phyloP scores from a whole-genome alignment of 352 stramenopile genomes.

The Globisporangium cylindrosporum region DNA sequence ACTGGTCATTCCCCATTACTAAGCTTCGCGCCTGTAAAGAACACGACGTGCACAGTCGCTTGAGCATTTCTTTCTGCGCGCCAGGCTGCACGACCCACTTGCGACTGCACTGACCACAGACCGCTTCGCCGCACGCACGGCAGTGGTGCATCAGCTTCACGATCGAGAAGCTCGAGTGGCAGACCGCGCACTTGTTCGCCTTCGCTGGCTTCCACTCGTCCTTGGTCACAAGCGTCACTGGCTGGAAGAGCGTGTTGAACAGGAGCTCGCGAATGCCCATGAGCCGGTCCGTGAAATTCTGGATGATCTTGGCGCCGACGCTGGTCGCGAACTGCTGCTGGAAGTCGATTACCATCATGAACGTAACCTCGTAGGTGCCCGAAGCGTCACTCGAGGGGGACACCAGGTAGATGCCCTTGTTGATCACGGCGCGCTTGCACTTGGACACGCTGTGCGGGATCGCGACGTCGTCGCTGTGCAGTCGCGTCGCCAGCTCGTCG shows the following conservation, averaged over 20 bases:
- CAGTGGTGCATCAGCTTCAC: conserved; percentile 80
- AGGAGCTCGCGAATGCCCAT: conserved; percentile 78
- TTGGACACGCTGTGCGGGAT: conserved; percentile 82
- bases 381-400: conserved; percentile 28
- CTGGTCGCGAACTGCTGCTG: conserved; percentile 69
- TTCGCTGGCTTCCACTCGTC: conserved; percentile 59
- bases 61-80: conserved; percentile 50
- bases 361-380: conserved; percentile 70
- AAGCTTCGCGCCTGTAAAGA: conserved; percentile 72
- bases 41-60: conserved; percentile 75
- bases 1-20: conserved; percentile 26
- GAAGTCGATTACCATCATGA: conserved; percentile 87
- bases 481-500: conserved; percentile 66
- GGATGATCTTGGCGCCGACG: conserved; percentile 65
- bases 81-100: conserved; percentile 80
- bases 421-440: conserved; percentile 82
- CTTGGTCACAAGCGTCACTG: conserved; percentile 56
- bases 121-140: conserved; percentile 73
- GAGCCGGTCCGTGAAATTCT: conserved; percentile 77
- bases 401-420: conserved; percentile 78
- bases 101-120: conserved; percentile 80
- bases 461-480: conserved; percentile 57
- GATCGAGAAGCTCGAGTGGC: conserved; percentile 64
- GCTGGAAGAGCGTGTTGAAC: conserved; percentile 81
- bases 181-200: conserved; percentile 64